Evolutionary conservation across 1,139 yeast species (phyloP).

Genomic region (Yamadazyma epiphylla): DNA sequence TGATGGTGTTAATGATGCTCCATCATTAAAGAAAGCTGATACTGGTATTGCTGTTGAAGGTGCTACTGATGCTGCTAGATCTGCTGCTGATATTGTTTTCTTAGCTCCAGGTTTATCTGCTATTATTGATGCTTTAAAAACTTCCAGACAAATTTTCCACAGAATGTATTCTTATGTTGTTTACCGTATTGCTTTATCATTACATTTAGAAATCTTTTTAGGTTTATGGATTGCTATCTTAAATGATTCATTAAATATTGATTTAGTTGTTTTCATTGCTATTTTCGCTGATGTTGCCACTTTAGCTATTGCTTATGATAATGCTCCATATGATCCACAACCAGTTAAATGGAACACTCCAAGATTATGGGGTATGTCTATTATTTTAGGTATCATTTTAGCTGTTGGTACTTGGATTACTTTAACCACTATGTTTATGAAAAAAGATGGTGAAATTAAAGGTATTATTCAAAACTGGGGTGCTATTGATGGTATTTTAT

Average conservation of each 20-base stretch:
- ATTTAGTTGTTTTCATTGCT: constrained; percentile 90
- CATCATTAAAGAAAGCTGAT: constrained; percentile 93
- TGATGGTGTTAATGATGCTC: constrained; percentile 98
- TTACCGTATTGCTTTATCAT: constrained; percentile 91
- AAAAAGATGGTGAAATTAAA: constrained; percentile 49
- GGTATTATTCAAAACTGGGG: constrained; percentile 95
- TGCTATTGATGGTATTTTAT: constrained; percentile 85
- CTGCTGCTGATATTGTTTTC: constrained; percentile 96
- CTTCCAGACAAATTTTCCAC: constrained; percentile 97
- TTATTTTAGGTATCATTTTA: constrained; percentile 73
- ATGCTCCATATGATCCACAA: constrained; percentile 94
- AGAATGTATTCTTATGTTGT: constrained; percentile 96
- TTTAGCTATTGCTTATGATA: constrained; percentile 91
- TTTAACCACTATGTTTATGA: constrained; percentile 84
- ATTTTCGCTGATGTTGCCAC: constrained; percentile 96
- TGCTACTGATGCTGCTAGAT: constrained; percentile 94
- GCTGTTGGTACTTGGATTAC: constrained; percentile 93
- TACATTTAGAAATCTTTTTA: constrained; percentile 88
- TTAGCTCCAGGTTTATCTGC: constrained; percentile 96
- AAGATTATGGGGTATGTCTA: constrained; percentile 96
- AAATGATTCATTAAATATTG: constrained; percentile 77
- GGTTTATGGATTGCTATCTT: constrained; percentile 94
- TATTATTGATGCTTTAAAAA: constrained; percentile 88
- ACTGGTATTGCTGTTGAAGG: constrained; percentile 98
- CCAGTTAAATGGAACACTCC: constrained; percentile 99